Percentiles rank a stretch among this genome's conserved stretches.
Evolutionary conservation across 108 stramenopile genomes (phyloP).

Genomic region (Epipyxis sp.): DNA sequence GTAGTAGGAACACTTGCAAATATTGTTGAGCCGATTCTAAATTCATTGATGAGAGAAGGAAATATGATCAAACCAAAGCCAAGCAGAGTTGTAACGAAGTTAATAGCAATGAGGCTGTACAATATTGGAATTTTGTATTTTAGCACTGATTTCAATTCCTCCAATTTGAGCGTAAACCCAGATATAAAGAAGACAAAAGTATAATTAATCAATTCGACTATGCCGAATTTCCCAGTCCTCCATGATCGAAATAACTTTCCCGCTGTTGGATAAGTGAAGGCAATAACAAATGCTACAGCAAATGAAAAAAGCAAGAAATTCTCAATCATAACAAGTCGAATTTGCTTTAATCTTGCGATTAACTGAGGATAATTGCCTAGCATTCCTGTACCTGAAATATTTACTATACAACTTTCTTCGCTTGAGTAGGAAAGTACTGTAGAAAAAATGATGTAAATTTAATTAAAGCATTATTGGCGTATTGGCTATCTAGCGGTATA

Average conservation of each 20-base stretch:
- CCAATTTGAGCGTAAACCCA: background rate
- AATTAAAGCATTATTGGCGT: too few relatives aligned
- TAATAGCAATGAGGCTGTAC: background rate
- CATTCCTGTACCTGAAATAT: too few relatives aligned
- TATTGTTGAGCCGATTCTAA: background rate
- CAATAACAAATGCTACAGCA: background rate
- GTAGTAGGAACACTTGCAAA: background rate
- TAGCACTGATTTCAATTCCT: background rate
- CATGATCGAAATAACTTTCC: background rate
- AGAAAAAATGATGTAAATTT: too few relatives aligned
- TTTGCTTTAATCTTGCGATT: too few relatives aligned
- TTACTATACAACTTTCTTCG: too few relatives aligned
- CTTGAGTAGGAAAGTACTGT: too few relatives aligned
- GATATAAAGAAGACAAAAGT: background rate
- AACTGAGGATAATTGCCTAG: too few relatives aligned
- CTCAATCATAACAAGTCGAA: too few relatives aligned
- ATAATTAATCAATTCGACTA: background rate
- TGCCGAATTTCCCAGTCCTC: background rate
- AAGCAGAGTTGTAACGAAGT: slow-evolving; percentile 1
- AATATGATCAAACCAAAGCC: background rate
- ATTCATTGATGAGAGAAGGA: background rate
- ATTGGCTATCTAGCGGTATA: too few relatives aligned
- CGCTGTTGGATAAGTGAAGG: background rate
- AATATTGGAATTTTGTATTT: background rate
- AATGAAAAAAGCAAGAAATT: background rate